Percentiles rank a stretch among this genome's conserved stretches.
Evolutionary conservation across 2,329 filamentous ascomycete genomes (phyloP).

Genomic region (Chrysosporium queenslandicum): DNA sequence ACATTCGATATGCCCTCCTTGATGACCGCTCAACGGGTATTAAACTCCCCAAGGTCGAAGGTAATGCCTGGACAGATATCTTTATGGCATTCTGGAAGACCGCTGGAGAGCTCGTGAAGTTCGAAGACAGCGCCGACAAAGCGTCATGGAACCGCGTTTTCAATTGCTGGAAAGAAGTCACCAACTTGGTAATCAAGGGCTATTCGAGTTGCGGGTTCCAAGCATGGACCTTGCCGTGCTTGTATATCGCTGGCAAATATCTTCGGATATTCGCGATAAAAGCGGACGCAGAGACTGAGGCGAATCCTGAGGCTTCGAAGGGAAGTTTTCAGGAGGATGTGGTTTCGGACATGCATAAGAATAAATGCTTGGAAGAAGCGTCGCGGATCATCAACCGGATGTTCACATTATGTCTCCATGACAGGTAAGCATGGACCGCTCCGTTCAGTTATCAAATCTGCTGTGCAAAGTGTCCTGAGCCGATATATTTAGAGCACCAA

Average conservation of each 20-base stretch:
- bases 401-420: slow-evolving; percentile 79
- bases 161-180: slow-evolving; percentile 76
- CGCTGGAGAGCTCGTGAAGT: slow-evolving; percentile 59
- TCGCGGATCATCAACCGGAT: slow-evolving; percentile 84
- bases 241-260: slow-evolving; percentile 81
- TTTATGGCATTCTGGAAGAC: slow-evolving; percentile 79
- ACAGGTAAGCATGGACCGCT: slow-evolving; percentile 53
- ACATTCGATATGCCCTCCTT: slow-evolving; percentile 62
- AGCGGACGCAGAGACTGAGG: slow-evolving; percentile 61
- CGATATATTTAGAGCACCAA: slow-evolving; percentile 52
- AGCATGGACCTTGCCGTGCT: slow-evolving; percentile 83
- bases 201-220: slow-evolving; percentile 68
- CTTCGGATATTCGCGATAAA: slow-evolving; percentile 80
- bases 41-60: slow-evolving; percentile 55
- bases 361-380: slow-evolving; percentile 81
- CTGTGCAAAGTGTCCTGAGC: slow-evolving; percentile 7
- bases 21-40: slow-evolving; percentile 48
- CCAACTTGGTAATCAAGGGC: slow-evolving; percentile 65
- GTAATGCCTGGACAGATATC: slow-evolving; percentile 75
- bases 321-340: slow-evolving; percentile 67
- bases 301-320: slow-evolving; percentile 38
- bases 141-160: slow-evolving; percentile 77
- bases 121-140: slow-evolving; percentile 35
- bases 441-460: not conserved
- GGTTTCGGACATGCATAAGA: slow-evolving; percentile 62